These are phyloP conservation scores for Phytopythium kandeliae DNA, from an alignment of 352 stramenopile species.

Conservation along the genomic window DNA sequence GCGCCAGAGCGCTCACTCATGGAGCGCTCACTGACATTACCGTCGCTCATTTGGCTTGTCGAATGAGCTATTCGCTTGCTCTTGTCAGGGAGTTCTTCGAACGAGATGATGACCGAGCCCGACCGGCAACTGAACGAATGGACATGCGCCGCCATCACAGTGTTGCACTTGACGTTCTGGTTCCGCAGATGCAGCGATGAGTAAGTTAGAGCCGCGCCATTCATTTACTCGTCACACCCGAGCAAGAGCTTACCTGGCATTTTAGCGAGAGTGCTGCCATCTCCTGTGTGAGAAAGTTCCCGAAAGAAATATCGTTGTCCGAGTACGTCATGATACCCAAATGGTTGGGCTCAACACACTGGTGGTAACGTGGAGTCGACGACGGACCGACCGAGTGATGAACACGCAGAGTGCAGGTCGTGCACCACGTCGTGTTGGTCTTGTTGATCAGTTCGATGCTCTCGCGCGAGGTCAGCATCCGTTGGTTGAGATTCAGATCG, in stretches of 20 bases:
- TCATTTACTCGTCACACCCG: not conserved
- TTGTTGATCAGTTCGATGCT: conserved; percentile 15
- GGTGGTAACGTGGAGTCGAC: conserved; percentile 48
- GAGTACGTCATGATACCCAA: conserved; percentile 59
- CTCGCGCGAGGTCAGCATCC: conserved; percentile 16
- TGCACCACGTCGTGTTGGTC: conserved; percentile 57
- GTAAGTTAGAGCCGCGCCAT: conserved; percentile 3
- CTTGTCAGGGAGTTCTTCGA: conserved; percentile 73
- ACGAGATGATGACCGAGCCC: conserved; percentile 75
- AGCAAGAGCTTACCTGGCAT: conserved; percentile 53
- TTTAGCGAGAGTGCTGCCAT: conserved; percentile 61
- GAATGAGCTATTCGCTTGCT: conserved; percentile 33
- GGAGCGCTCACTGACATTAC: conserved; percentile 11
- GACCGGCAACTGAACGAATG: conserved; percentile 72
- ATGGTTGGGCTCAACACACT: conserved; percentile 66
- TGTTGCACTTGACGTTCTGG: conserved; percentile 76
- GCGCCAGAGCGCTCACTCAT: conserved; percentile 9
- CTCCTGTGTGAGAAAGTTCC: conserved; percentile 73
- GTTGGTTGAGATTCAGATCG: conserved; percentile 71
- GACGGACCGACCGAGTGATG: conserved; percentile 29
- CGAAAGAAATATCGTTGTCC: conserved; percentile 72
- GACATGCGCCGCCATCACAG: conserved; percentile 77
- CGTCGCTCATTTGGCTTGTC: conserved; percentile 28
- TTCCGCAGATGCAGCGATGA: not conserved
- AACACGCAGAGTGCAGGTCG: conserved; percentile 62